Evolutionary conservation across 2,329 filamentous ascomycete genomes (phyloP), one percentile per base, ranked within the genome.

Genomic region (Zelopaecilomyces penicillatus): DNA sequence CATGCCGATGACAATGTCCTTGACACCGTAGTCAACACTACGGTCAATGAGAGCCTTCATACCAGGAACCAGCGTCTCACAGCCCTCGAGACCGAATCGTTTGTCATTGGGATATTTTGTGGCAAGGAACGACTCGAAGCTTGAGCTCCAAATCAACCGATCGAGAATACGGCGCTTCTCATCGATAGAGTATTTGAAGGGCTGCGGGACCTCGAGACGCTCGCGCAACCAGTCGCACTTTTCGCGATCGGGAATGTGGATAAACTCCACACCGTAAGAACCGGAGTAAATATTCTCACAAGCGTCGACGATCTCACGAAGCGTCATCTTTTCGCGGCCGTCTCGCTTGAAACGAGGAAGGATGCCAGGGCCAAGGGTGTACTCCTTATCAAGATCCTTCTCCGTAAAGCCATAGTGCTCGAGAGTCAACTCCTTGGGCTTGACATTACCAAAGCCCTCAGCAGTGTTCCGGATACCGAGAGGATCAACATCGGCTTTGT

Each of bases 21-120:
- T 97, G 62, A 98, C 86, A 48, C 93, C 93, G 61, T 95, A 95
- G 65, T 98, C 93, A 56, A 98, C 93, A 62, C 90, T 96, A 61
- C 93, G 87, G 68, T 98, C 93, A 54, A 98, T 98, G 52, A 98
- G 74, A 43, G 93, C 93, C 76, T 98, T 98, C 93, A 98, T 98
- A 66, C 93, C 93, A 29, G 93, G 93, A 47, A 98, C 94, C 54
- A 98, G 78, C 46, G 88, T 91, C 69, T 98, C 93, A 62, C 90
- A 95, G 63, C 93, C 93, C 72, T 98, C 93, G 29, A 98, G 80
- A 71, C 93, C 93, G 68, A 98, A 98, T 62, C 93, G 87, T 79
- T 98, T 98, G 73, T 98, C 93, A 69, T 98, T 98, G 66, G 93
- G 93, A 70, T 96, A 97, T 70, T 98, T 98, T 47, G 89, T 96